Evolutionary conservation across 2,329 filamentous ascomycete species (phyloP).

Genomic region (Endoconidiophora polonica): DNA sequence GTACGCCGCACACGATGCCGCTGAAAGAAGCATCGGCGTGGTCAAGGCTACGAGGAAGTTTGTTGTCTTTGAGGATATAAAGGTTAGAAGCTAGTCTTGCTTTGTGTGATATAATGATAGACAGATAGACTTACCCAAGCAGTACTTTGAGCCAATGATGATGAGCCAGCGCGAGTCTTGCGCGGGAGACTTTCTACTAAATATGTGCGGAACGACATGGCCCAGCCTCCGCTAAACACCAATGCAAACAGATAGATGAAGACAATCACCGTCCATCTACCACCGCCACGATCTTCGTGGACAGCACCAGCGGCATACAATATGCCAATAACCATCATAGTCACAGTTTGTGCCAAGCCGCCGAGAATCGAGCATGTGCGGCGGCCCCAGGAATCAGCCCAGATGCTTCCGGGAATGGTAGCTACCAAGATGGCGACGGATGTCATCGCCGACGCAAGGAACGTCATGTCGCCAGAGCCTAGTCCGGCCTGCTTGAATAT

Average conservation of each 20-base stretch:
- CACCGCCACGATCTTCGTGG: constrained; percentile 22
- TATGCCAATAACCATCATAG: constrained; percentile 36
- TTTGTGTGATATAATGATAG: not conserved
- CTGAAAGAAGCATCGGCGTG: constrained; percentile 25
- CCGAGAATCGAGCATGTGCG: constrained; percentile 35
- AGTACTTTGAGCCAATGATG: constrained; percentile 34
- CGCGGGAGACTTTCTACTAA: constrained; percentile 39
- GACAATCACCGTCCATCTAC: constrained; percentile 34
- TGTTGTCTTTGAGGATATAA: constrained; percentile 18
- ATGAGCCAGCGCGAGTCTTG: constrained; percentile 36
- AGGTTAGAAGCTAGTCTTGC: not conserved
- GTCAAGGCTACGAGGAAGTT: constrained; percentile 31
- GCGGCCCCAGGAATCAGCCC: constrained; percentile 39
- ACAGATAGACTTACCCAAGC: constrained; percentile 28
- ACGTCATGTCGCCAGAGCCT: constrained; percentile 31
- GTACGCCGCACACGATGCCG: constrained; percentile 26
- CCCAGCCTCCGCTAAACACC: constrained; percentile 32
- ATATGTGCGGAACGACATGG: constrained; percentile 35
- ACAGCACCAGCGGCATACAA: constrained; percentile 30
- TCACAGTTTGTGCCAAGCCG: constrained; percentile 31
- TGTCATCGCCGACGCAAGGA: constrained; percentile 42
- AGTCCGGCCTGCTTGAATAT: constrained; percentile 44
- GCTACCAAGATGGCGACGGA: constrained; percentile 37
- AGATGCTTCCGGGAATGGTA: constrained; percentile 36
- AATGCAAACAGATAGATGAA: constrained; percentile 33